A percentile compares a stretch with the other conserved stretches of the same genome.
phyloP scores from a whole-genome alignment of 139 green algal genomes.

The Yamagishiella unicocca region DNA sequence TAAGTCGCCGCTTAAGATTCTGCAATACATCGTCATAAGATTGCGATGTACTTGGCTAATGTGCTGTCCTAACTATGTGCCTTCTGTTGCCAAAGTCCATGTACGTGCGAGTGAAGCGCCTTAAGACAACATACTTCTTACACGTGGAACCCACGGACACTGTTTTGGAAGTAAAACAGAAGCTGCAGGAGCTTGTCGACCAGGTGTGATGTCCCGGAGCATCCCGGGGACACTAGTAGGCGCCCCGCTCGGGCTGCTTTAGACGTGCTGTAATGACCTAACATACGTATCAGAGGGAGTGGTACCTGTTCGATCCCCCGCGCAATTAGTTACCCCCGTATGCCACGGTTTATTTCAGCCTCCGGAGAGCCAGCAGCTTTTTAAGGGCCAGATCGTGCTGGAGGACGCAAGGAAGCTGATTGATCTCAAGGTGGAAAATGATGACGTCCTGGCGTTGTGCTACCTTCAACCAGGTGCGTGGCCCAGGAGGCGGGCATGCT shows the following conservation, averaged over 20 bases:
- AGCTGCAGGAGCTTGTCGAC: constrained; percentile 85
- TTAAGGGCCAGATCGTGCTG: constrained; percentile 62
- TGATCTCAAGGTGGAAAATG: constrained; percentile 89
- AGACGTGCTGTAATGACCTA: too few species aligned
- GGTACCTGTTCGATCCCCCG: too few species aligned
- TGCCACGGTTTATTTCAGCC: constrained; percentile 64
- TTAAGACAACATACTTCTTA: constrained; percentile 89
- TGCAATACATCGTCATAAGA: too few species aligned
- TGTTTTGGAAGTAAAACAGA: constrained; percentile 86
- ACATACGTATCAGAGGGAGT: too few species aligned
- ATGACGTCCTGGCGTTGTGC: constrained; percentile 81
- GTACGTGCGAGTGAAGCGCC: constrained; percentile 83
- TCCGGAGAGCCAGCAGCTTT: constrained; percentile 77
- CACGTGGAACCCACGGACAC: constrained; percentile 90
- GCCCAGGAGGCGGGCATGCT: neutral
- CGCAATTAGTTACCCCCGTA: too few species aligned
- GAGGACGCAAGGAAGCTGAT: constrained; percentile 86
- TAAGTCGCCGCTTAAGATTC: too few species aligned
- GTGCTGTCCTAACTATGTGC: neutral
- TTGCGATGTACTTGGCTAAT: too few species aligned
- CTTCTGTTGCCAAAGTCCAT: constrained; percentile 59
- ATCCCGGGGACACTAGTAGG: too few species aligned
- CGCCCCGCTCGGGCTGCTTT: too few species aligned
- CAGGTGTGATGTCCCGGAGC: constrained; percentile 73
- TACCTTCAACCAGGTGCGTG: constrained; percentile 70